Evolutionary conservation across 1,139 yeast species (phyloP).

Genomic region (Candida smagusa): DNA sequence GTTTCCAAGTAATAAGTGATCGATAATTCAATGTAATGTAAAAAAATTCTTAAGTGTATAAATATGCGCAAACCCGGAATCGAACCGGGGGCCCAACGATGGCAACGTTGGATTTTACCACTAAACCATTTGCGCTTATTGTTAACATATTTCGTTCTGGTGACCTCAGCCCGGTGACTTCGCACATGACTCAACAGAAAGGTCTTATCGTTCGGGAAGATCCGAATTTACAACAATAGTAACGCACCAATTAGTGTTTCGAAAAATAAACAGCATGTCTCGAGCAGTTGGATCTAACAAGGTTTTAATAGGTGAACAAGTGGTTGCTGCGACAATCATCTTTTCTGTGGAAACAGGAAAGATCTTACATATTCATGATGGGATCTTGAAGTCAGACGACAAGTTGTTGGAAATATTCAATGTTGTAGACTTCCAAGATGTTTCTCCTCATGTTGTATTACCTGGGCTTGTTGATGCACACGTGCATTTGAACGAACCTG

Average conservation of each 20-base stretch:
- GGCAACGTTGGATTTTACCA: background rate
- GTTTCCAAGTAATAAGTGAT: too few species aligned
- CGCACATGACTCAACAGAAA: too few species aligned
- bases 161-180: too few species aligned
- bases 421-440: slow-evolving; percentile 47
- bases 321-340: slow-evolving; percentile 65
- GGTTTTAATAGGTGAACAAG: slow-evolving; percentile 53
- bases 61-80: background rate
- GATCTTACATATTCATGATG: slow-evolving; percentile 47
- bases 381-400: slow-evolving; percentile 31
- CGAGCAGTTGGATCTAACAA: slow-evolving; percentile 62
- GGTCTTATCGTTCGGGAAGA: too few species aligned
- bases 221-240: background rate
- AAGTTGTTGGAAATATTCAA: slow-evolving; percentile 38
- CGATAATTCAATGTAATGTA: too few species aligned
- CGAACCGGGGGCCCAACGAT: slow-evolving; percentile 1
- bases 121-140: background rate
- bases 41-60: too few species aligned
- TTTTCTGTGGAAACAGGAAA: slow-evolving; percentile 64
- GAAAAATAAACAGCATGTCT: slow-evolving; percentile 39
- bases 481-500: slow-evolving; percentile 92
- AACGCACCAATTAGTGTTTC: background rate
- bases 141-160: too few species aligned
- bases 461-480: slow-evolving; percentile 95
- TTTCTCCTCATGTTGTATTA: slow-evolving; percentile 64